phyloP scores from a whole-genome alignment of 202 grass and related monocot species.

The Carex arenaria region DNA sequence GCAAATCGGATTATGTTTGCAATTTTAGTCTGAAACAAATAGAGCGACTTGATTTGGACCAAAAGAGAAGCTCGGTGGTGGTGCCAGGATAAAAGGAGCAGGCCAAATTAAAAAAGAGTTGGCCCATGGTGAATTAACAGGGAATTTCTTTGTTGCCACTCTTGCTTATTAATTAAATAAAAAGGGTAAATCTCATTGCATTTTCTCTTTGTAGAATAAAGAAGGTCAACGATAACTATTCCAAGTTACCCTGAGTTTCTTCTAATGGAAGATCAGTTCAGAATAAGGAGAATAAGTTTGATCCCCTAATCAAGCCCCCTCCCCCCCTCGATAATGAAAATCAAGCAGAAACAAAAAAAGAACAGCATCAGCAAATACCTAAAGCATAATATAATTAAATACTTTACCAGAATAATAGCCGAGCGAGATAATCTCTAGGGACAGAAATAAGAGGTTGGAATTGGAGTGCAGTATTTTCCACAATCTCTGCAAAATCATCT shows the following conservation, averaged over 20 bases:
- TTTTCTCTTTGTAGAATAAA: not conserved
- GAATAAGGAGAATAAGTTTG: not conserved
- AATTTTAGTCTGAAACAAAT: not conserved
- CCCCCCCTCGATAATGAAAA: not conserved
- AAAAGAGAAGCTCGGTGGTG: not conserved
- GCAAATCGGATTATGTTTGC: not conserved
- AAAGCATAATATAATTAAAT: not conserved
- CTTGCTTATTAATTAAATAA: not conserved
- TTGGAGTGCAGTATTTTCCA: slow-evolving; percentile 72
- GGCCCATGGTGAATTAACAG: not conserved
- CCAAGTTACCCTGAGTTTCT: not conserved
- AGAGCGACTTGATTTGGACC: not conserved
- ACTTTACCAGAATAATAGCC: slow-evolving; percentile 87
- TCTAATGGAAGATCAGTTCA: not conserved
- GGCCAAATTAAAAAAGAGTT: not conserved
- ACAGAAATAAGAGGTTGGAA: slow-evolving; percentile 92
- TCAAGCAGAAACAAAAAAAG: not conserved
- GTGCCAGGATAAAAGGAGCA: not conserved
- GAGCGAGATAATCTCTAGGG: slow-evolving; percentile 84
- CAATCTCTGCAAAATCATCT: slow-evolving; percentile 59
- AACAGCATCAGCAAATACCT: not conserved
- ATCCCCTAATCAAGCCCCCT: not conserved
- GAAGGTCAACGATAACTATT: not conserved
- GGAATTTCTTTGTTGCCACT: not conserved
- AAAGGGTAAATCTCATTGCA: not conserved